A percentile compares a stretch with the other conserved stretches of the same genome.
These are phyloP conservation scores for Wallacemonas sp. DNA, from an alignment of 208 protist species.

Conservation along the genomic window DNA sequence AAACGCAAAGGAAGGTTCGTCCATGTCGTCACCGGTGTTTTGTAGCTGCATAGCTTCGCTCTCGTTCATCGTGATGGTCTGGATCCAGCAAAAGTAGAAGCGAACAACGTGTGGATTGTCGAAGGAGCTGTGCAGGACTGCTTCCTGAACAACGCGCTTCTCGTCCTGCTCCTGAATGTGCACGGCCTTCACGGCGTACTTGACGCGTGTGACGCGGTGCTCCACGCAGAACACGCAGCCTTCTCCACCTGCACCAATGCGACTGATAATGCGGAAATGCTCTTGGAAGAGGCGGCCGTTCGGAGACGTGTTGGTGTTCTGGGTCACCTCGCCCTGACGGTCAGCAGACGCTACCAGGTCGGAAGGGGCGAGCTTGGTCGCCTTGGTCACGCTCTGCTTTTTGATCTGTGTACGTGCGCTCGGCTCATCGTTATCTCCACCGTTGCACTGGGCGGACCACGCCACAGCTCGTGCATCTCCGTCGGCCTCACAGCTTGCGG, in stretches of 20 bases:
- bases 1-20: constrained; percentile 32
- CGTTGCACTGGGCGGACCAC: too few species aligned
- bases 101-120: constrained; percentile 81
- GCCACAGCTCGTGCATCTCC: too few species aligned
- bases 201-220: constrained; percentile 61
- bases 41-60: constrained; percentile 55
- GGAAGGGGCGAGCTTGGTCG: too few species aligned
- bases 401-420: too few species aligned
- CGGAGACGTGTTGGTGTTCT: not conserved
- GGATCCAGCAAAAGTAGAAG: constrained; percentile 87
- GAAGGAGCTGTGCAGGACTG: constrained; percentile 80
- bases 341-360: too few species aligned
- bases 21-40: constrained; percentile 47
- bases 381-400: too few species aligned
- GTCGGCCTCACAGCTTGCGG: too few species aligned
- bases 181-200: constrained; percentile 84
- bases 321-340: too few species aligned
- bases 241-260: constrained; percentile 73
- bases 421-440: too few species aligned
- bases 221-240: constrained; percentile 83
- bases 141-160: constrained; percentile 62
- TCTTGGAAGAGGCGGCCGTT: constrained; percentile 66
- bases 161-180: constrained; percentile 64
- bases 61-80: constrained; percentile 46
- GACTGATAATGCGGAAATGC: constrained; percentile 71